These are phyloP conservation scores for Paraleonurus japonicus DNA, from an alignment of 257 asterid genomes.

Conservation along the genomic window DNA sequence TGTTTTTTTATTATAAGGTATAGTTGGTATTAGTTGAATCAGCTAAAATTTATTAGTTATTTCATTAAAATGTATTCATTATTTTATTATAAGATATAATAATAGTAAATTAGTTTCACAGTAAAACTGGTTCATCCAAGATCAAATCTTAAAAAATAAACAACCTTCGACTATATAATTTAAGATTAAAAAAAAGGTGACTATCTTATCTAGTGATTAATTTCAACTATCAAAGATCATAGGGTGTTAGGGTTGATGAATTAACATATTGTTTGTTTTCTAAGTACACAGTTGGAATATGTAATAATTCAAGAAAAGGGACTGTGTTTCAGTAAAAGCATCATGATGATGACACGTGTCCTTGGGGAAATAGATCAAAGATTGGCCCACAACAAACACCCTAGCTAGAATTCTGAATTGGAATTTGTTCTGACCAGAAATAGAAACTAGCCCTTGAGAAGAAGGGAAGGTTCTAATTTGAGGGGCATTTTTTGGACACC, in stretches of 20 bases:
- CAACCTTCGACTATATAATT: no score
- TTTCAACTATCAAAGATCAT: no score
- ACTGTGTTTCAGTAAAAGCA: not conserved
- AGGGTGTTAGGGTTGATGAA: not conserved
- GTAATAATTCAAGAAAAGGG: not conserved
- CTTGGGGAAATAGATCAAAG: not conserved
- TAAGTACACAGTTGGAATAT: not conserved
- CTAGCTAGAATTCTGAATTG: not conserved
- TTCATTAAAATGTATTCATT: no score
- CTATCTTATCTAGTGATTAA: no score
- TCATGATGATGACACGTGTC: conserved; percentile 20
- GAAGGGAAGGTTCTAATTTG: not conserved
- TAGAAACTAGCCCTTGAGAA: conserved; percentile 17
- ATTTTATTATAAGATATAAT: no score
- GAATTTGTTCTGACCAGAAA: not conserved
- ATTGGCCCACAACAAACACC: not conserved
- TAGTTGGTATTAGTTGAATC: no score
- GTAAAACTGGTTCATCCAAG: no score
- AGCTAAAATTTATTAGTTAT: no score
- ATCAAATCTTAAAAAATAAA: no score
- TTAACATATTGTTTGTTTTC: not conserved
- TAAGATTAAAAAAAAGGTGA: no score
- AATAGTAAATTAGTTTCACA: no score
- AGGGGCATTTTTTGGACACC: not conserved
- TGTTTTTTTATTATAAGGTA: no score